A percentile compares a stretch with the other conserved stretches of the same genome.
These are phyloP conservation scores for Coemansia biformis DNA, from an alignment of 192 early-diverging fungal species.

Conservation along the genomic window DNA sequence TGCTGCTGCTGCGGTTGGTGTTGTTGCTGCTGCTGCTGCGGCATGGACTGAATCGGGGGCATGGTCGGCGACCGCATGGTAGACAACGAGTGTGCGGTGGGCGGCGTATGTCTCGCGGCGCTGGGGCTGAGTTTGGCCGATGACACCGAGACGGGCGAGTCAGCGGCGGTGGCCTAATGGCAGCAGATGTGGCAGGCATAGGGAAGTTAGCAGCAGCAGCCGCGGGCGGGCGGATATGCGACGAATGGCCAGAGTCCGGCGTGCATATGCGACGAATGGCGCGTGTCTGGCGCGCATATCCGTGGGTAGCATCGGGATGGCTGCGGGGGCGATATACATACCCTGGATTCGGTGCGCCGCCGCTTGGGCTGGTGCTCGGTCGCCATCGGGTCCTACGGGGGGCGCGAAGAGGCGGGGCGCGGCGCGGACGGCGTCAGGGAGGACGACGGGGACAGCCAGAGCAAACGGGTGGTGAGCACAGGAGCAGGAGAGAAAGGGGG, in stretches of 20 bases:
- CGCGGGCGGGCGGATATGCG: no score
- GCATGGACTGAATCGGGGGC: conserved; percentile 8
- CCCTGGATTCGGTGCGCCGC: conserved; percentile 47
- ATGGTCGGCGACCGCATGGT: conserved; percentile 36
- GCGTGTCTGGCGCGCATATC: no score
- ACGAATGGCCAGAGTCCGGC: no score
- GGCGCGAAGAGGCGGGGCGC: neutral
- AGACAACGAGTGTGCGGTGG: conserved; percentile 24
- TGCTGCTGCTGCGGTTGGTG: conserved; percentile 18
- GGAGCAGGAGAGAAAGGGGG: conserved; percentile 15
- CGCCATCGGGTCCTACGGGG: conserved; percentile 38
- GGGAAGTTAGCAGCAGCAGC: no score
- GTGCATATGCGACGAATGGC: no score
- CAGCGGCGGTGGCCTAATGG: conserved; percentile 38
- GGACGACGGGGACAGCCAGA: neutral
- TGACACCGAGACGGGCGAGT: conserved; percentile 6
- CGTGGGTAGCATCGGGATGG: neutral
- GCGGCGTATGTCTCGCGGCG: conserved; percentile 16
- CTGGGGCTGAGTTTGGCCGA: conserved; percentile 22
- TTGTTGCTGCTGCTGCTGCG: conserved; percentile 10
- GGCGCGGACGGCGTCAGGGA: no score
- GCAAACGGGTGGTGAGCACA: conserved; percentile 1
- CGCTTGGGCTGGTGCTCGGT: conserved; percentile 46
- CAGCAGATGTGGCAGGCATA: no score
- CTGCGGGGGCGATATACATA: conserved; percentile 10